Conservation (phyloP, 768 basidiomycete genomes). For the Mycena maculata region DNA sequence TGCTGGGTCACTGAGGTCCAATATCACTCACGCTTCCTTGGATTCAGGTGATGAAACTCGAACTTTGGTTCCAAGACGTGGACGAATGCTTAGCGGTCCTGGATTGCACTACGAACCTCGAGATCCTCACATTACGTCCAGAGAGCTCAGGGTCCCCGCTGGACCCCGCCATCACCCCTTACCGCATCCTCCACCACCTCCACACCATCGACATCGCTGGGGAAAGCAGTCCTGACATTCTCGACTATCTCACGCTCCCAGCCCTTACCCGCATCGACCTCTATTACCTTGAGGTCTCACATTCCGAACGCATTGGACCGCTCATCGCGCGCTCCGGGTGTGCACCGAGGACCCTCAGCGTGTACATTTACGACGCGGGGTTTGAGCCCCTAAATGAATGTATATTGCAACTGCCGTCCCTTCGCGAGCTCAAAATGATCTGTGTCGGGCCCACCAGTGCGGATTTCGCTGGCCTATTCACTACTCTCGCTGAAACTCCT, state of each 20-base stretch:
- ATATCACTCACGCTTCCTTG: not conserved
- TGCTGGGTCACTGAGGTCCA: too few relatives aligned
- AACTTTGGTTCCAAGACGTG: not conserved
- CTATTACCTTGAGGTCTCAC: not conserved
- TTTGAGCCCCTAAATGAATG: not conserved
- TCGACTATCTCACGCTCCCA: conserved; percentile 3
- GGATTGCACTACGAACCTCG: not conserved
- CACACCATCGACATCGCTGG: not conserved
- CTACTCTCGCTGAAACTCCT: not conserved
- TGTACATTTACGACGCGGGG: not conserved
- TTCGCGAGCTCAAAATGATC: not conserved
- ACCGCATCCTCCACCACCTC: not conserved
- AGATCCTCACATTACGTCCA: not conserved
- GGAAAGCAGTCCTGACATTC: not conserved
- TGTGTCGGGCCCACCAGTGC: not conserved
- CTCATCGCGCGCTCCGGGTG: not conserved
- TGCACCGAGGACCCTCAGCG: not conserved
- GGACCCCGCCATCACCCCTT: not conserved
- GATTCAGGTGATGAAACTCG: not conserved
- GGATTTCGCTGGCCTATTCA: not conserved
- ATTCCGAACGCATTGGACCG: not conserved
- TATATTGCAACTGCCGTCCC: not conserved
- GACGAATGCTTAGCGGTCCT: not conserved
- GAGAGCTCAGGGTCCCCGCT: not conserved
- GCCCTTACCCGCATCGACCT: not conserved